These are phyloP conservation scores for Boletus sp. DNA, from an alignment of 768 basidiomycete species.

Conservation along the genomic window DNA sequence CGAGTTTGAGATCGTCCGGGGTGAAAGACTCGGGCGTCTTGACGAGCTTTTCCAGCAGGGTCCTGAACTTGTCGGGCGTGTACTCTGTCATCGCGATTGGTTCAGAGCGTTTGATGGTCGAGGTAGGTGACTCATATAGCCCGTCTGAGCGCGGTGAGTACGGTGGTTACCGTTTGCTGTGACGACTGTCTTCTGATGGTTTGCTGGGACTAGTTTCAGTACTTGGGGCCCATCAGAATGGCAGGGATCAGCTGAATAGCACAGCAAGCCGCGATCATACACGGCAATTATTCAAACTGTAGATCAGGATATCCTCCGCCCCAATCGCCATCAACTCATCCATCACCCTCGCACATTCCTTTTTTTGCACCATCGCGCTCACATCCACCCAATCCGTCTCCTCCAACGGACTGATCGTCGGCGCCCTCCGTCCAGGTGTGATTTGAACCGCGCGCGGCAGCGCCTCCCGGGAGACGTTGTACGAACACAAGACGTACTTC, in stretches of 20 bases:
- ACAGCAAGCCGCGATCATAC: conserved; percentile 42
- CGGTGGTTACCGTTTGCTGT: too few species aligned
- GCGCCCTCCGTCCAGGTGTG: conserved; percentile 87
- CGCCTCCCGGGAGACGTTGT: conserved; percentile 74
- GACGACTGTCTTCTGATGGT: too few species aligned
- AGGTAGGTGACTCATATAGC: background rate
- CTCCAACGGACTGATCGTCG: conserved; percentile 85
- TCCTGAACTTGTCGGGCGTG: conserved; percentile 63
- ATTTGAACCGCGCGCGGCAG: conserved; percentile 61
- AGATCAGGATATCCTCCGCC: conserved; percentile 87
- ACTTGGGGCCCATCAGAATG: too few species aligned
- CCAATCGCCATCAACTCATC: conserved; percentile 79
- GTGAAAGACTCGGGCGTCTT: conserved; percentile 81
- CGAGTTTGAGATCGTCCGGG: conserved; percentile 63
- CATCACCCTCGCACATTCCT: conserved; percentile 77
- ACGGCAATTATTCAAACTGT: conserved; percentile 90
- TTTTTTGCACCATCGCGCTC: conserved; percentile 89
- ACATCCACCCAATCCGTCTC: conserved; percentile 87
- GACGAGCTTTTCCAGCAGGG: conserved; percentile 72
- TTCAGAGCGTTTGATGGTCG: background rate
- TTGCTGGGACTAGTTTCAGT: too few species aligned
- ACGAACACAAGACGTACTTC: conserved; percentile 87
- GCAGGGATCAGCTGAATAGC: too few species aligned
- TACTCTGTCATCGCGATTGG: conserved; percentile 21
- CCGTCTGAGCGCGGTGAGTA: too few species aligned